These are phyloP conservation scores for Suillus tomentosus DNA, from an alignment of 768 basidiomycete genomes.

Conservation along the genomic window DNA sequence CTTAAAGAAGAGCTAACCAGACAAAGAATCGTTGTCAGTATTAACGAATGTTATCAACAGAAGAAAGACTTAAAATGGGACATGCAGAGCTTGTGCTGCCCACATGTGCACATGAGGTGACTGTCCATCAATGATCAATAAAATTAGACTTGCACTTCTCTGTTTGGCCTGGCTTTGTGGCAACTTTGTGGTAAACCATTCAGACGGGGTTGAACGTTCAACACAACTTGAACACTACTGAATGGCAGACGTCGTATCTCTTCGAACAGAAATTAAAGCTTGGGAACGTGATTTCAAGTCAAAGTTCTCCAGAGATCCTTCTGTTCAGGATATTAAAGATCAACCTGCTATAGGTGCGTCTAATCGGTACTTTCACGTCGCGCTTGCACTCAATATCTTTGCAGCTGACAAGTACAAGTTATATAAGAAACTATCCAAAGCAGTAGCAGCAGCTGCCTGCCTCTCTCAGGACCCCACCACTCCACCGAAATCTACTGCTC, in stretches of 20 bases:
- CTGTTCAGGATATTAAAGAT: conserved; percentile 70
- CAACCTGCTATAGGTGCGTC: conserved; percentile 63
- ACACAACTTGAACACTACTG: conserved; percentile 1
- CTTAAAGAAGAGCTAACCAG: conserved; percentile 5
- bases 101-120: conserved; percentile 5
- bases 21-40: conserved; percentile 8
- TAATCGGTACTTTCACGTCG: conserved; percentile 10
- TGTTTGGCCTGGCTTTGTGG: conserved; percentile 3
- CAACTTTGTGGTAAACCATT: background rate
- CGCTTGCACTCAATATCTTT: conserved; percentile 19
- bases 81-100: conserved; percentile 5
- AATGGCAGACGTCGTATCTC: conserved; percentile 28
- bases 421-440: conserved; percentile 75
- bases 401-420: conserved; percentile 79
- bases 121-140: background rate
- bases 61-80: conserved; percentile 11
- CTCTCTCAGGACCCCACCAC: conserved; percentile 41
- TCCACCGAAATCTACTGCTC: conserved; percentile 33
- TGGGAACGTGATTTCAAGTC: conserved; percentile 76
- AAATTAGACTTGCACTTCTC: conserved; percentile 3
- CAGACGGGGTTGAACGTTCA: background rate
- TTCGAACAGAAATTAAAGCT: conserved; percentile 71
- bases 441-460: conserved; percentile 32
- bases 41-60: background rate
- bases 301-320: conserved; percentile 56